Evolutionary conservation across 2,329 filamentous ascomycete genomes (phyloP).

Genomic region (Calonectria multiphialidica): DNA sequence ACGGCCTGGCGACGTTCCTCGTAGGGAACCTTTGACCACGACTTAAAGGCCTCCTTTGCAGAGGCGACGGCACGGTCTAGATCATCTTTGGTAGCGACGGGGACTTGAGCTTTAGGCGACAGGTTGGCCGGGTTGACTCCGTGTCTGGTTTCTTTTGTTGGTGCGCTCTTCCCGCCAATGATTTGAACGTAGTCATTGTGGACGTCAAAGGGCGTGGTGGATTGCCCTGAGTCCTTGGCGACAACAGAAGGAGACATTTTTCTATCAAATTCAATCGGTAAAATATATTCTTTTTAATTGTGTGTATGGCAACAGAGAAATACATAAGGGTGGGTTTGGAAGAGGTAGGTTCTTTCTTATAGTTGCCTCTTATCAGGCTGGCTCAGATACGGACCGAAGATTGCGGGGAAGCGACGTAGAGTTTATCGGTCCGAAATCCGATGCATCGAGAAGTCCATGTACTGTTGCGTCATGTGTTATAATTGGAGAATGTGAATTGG

Average conservation of each 20-base stretch:
- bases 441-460: neutral
- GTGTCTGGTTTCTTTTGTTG: conserved; percentile 32
- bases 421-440: neutral
- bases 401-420: neutral
- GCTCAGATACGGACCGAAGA: neutral
- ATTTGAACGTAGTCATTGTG: conserved; percentile 38
- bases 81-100: conserved; percentile 39
- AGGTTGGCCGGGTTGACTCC: conserved; percentile 47
- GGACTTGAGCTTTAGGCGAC: conserved; percentile 45
- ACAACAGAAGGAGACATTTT: neutral
- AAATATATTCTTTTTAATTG: neutral
- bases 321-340: neutral
- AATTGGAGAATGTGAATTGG: neutral
- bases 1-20: conserved; percentile 39
- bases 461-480: neutral
- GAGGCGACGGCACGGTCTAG: conserved; percentile 41
- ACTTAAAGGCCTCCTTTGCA: conserved; percentile 40
- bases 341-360: neutral
- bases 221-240: neutral
- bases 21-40: conserved; percentile 42
- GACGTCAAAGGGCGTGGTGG: conserved; percentile 13
- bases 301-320: neutral
- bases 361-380: neutral
- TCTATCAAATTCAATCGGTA: neutral
- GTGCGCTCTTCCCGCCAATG: conserved; percentile 35